phyloP scores from a whole-genome alignment of 2,329 filamentous ascomycete species.

The Ceratocystis destructans region DNA sequence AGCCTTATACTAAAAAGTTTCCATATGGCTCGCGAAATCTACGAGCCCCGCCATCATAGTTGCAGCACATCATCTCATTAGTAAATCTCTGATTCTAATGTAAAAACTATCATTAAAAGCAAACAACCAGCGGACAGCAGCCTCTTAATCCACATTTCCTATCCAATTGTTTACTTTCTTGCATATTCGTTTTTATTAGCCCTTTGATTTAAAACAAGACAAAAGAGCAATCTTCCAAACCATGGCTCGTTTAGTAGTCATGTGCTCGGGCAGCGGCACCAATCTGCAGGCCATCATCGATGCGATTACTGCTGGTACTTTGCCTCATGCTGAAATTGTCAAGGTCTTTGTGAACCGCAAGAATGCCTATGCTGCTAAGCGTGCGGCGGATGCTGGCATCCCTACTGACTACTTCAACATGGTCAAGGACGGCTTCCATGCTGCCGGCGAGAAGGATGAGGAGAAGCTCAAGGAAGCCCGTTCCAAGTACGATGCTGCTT shows the following conservation, averaged over 20 bases:
- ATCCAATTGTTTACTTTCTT: not conserved
- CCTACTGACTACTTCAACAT: slow-evolving; percentile 73
- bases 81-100: not conserved
- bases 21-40: not conserved
- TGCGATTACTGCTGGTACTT: slow-evolving; percentile 29
- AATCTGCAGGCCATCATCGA: slow-evolving; percentile 64
- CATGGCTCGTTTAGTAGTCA: slow-evolving; percentile 45
- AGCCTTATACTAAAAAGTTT: slow-evolving; percentile 7
- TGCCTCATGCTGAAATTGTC: slow-evolving; percentile 33
- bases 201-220: not conserved
- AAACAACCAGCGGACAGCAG: not conserved
- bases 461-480: slow-evolving; percentile 42
- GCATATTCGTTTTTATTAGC: not conserved
- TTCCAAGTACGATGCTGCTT: slow-evolving; percentile 57
- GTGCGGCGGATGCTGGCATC: slow-evolving; percentile 42
- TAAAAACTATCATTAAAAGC: not conserved
- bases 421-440: slow-evolving; percentile 51
- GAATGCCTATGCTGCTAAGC: slow-evolving; percentile 32
- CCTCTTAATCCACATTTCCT: not conserved
- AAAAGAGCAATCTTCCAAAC: slow-evolving; percentile 8
- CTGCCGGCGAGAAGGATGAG: slow-evolving; percentile 47
- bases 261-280: slow-evolving; percentile 60
- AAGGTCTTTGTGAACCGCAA: slow-evolving; percentile 37
- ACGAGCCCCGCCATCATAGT: not conserved
- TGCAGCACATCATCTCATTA: not conserved